Percentiles rank a stretch among this genome's conserved stretches.
These are phyloP conservation scores for Persicaria maculosa DNA, from an alignment of 148 eudicot species.

Conservation along the genomic window DNA sequence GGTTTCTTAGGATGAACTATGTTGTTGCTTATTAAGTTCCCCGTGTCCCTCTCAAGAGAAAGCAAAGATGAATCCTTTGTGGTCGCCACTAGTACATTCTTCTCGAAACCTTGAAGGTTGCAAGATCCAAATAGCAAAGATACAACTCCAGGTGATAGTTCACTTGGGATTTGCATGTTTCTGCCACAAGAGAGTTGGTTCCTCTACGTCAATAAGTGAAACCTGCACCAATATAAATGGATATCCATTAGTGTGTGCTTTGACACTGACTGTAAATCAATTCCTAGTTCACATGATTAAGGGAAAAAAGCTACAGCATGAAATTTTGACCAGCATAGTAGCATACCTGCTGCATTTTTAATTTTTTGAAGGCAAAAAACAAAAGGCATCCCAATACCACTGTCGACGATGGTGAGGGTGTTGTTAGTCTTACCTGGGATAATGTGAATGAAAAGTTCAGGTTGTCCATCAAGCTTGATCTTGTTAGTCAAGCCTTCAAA, in stretches of 20 bases:
- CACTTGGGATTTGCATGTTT: slow-evolving; percentile 64
- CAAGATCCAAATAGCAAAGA: no score
- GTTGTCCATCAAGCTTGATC: no score
- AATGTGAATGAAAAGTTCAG: no score
- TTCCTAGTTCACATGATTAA: no score
- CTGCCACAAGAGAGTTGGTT: slow-evolving; percentile 46
- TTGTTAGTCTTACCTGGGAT: slow-evolving; percentile 26
- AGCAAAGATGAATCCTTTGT: slow-evolving; percentile 78
- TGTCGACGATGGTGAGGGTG: slow-evolving; percentile 28
- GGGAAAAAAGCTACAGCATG: no score
- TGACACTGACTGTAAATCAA: no score
- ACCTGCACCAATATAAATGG: slow-evolving; percentile 38
- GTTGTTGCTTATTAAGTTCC: slow-evolving; percentile 48
- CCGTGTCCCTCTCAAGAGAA: slow-evolving; percentile 71
- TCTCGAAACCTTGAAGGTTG: slow-evolving; percentile 74
- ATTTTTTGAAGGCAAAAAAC: no score
- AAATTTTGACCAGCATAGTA: no score
- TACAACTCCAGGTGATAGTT: no score
- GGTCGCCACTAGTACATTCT: slow-evolving; percentile 57
- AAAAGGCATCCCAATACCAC: slow-evolving; percentile 34
- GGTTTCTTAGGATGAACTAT: slow-evolving; percentile 75
- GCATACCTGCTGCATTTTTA: no score
- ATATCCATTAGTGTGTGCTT: background rate
- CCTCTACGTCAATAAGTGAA: slow-evolving; percentile 62
- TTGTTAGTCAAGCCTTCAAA: no score